A percentile compares a stretch with the other conserved stretches of the same genome.
Evolutionary conservation across 768 basidiomycete genomes (phyloP).

Genomic region (Podaxis sp.): DNA sequence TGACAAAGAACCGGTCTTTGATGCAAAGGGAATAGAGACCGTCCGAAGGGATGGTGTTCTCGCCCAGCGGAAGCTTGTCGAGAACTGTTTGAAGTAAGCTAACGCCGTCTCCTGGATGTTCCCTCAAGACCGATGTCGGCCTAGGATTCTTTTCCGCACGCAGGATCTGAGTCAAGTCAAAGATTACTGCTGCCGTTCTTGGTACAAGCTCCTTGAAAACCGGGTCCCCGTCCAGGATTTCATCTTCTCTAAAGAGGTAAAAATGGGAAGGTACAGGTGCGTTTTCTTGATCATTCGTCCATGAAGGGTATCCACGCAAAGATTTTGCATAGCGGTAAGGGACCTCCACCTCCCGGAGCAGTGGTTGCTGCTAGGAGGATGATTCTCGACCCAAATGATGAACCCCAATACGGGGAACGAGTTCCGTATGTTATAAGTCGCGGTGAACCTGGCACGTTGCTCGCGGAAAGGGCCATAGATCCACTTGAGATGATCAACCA

Average conservation of each 20-base stretch:
- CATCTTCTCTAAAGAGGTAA: conserved; percentile 91
- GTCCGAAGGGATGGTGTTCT: conserved; percentile 89
- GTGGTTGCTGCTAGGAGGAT: conserved; percentile 77
- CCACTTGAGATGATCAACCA: conserved; percentile 25
- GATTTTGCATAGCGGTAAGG: conserved; percentile 58
- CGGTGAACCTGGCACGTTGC: conserved; percentile 54
- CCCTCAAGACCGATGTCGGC: background rate
- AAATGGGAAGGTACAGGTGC: conserved; percentile 89
- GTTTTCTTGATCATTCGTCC: conserved; percentile 4
- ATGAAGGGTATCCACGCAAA: background rate
- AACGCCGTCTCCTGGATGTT: background rate
- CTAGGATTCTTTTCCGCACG: conserved; percentile 83
- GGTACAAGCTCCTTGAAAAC: conserved; percentile 80
- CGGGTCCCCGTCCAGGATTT: conserved; percentile 88
- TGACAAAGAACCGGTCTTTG: conserved; percentile 75
- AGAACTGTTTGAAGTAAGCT: conserved; percentile 79
- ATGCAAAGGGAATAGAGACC: conserved; percentile 98
- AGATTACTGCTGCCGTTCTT: conserved; percentile 78
- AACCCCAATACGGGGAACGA: conserved; percentile 90
- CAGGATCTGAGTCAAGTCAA: conserved; percentile 90
- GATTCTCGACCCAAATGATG: conserved; percentile 71
- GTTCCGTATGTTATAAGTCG: conserved; percentile 85
- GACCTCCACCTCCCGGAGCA: conserved; percentile 87
- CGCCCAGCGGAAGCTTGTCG: conserved; percentile 91
- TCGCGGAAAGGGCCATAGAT: conserved; percentile 34